Evolutionary conservation across 2,329 filamentous ascomycete genomes (phyloP).

Genomic region (Talaromyces sp.): DNA sequence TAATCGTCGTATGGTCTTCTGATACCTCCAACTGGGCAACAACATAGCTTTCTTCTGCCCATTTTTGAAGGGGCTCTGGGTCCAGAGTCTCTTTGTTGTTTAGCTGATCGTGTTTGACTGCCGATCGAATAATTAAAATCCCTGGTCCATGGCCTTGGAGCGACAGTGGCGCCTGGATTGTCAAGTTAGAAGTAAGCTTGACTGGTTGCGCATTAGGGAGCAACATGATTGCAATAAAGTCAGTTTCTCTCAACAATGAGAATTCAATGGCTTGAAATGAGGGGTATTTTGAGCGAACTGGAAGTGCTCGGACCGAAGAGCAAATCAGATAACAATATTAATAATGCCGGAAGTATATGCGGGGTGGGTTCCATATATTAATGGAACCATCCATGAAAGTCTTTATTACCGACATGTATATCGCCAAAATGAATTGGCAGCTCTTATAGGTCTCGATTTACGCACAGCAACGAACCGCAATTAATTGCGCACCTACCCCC

Average conservation of each 20-base stretch:
- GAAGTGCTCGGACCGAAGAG: background rate
- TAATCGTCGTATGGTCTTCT: background rate
- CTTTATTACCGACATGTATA: no score
- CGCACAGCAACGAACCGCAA: no score
- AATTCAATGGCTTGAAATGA: background rate
- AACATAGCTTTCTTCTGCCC: slow-evolving; percentile 66
- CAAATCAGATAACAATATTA: background rate
- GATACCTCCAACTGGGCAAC: slow-evolving; percentile 49
- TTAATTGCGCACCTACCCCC: no score
- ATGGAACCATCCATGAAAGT: no score
- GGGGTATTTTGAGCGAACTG: background rate
- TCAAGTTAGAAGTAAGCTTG: background rate
- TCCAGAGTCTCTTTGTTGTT: background rate
- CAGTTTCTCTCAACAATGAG: background rate
- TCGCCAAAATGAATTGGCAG: no score
- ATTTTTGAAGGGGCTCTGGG: slow-evolving; percentile 58
- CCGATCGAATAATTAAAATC: background rate
- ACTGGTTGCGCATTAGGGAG: background rate
- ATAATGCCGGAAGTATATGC: background rate
- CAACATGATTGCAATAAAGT: background rate
- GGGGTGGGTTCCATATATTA: no score
- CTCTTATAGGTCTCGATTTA: no score
- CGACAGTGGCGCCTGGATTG: background rate
- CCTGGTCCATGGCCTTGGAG: background rate
- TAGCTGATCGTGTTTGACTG: background rate